Conservation (phyloP, 192 early-diverging fungal genomes). For the Linnemannia zychae region DNA sequence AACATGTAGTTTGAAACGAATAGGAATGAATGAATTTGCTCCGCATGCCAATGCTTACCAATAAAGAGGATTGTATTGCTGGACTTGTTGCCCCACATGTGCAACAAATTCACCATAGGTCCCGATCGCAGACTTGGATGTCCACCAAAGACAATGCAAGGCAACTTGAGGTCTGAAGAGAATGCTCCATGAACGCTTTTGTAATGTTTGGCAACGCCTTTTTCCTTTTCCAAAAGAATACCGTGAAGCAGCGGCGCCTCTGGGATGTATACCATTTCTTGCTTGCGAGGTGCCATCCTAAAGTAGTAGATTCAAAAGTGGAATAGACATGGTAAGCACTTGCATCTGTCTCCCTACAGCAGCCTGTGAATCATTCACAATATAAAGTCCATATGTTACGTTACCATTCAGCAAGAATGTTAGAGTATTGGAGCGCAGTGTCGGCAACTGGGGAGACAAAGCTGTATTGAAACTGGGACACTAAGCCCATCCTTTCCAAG, state of each 20-base stretch:
- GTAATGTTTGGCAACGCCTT: constrained; percentile 56
- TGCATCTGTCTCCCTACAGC: too few species aligned
- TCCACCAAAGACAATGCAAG: constrained; percentile 74
- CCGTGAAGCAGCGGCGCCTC: constrained; percentile 69
- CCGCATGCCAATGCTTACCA: constrained; percentile 35
- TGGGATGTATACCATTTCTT: constrained; percentile 76
- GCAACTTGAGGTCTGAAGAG: constrained; percentile 60
- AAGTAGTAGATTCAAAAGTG: neutral
- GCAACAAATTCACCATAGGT: constrained; percentile 57
- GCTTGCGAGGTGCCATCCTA: constrained; percentile 74
- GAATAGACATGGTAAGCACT: neutral
- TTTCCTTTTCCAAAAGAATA: constrained; percentile 61
- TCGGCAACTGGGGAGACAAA: constrained; percentile 84
- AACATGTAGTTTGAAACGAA: neutral
- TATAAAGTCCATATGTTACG: neutral
- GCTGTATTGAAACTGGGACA: constrained; percentile 72
- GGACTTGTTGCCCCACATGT: constrained; percentile 62
- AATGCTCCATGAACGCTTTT: constrained; percentile 54
- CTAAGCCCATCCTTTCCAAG: constrained; percentile 67
- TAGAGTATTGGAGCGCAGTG: constrained; percentile 81
- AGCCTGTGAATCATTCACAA: too few species aligned
- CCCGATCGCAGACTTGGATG: constrained; percentile 62
- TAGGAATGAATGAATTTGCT: neutral
- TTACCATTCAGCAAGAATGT: constrained; percentile 90
- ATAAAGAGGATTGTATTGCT: constrained; percentile 64